A percentile compares a stretch with the other conserved stretches of the same genome.
Evolutionary conservation across 73 alveolate species (phyloP).

Genomic region (Paramecium sonneborni): DNA sequence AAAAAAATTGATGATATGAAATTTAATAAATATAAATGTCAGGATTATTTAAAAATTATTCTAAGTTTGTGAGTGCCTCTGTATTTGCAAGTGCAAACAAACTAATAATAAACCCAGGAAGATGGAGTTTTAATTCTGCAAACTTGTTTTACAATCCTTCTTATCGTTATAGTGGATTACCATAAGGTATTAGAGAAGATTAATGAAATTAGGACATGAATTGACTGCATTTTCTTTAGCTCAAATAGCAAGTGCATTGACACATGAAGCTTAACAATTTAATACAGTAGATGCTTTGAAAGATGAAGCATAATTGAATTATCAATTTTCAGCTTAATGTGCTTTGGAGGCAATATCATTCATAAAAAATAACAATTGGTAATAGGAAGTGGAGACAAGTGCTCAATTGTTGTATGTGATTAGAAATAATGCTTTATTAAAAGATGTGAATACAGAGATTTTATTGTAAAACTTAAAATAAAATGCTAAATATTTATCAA

Average conservation of each 20-base stretch:
- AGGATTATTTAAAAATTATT: constrained; percentile 43
- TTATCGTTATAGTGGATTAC: constrained; percentile 30
- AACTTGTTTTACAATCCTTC: constrained; percentile 13
- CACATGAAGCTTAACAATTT: constrained; percentile 39
- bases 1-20: background rate
- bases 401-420: constrained; percentile 7
- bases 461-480: background rate
- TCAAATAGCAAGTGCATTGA: constrained; percentile 5
- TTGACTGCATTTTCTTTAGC: constrained; percentile 37
- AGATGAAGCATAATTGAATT: background rate
- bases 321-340: constrained; percentile 4
- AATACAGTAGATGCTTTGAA: background rate
- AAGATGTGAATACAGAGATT: constrained; percentile 1
- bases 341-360: background rate
- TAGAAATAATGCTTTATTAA: background rate
- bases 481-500: constrained; percentile 39
- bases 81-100: constrained; percentile 29
- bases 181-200: background rate
- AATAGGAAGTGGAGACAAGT: constrained; percentile 21
- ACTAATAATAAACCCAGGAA: background rate
- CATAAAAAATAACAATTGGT: background rate
- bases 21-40: constrained; percentile 28
- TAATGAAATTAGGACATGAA: background rate
- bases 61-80: constrained; percentile 31
- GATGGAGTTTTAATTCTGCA: constrained; percentile 39